Evolutionary conservation across 352 stramenopile genomes (phyloP), one percentile per base, ranked within the genome.

Genomic region (Pythium sp.): DNA sequence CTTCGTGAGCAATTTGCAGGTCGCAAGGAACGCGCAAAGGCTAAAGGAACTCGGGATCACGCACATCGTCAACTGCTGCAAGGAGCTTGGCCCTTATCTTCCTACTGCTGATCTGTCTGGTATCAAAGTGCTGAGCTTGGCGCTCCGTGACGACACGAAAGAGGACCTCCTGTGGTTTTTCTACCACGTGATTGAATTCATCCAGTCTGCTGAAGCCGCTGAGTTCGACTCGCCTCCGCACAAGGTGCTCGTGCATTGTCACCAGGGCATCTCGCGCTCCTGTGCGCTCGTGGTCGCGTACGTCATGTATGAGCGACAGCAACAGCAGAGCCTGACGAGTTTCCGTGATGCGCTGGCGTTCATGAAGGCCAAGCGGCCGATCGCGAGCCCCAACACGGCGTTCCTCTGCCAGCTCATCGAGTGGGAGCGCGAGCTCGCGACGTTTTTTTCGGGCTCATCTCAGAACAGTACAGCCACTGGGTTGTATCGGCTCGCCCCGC

Each of bases 361-460:
- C 28, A 81, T 91, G 12, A 90, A 87, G 60, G 43, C 47, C 14
- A 64, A 78, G 38, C 73, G 83, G 24, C 61, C 78, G 24, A 87
- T 91, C 47, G 82, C 73, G 26, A 90, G 76, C 61, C 83, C 83
- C 11, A 91, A 91, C 60, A 70, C 81, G 8, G 83, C 79, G 2
- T 91, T 91, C 56, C 74, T 89, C 32, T 89, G 81, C 58, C 83
- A 91, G 57, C 73, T 91, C 26, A 74, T 91, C 22, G 81, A 89
- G 57, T 91, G 81, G 79, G 80, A 88, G 43, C 78, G 76, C 54
- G 76, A 82, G 12, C 65, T 86, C 28, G 68, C 32, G 11, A 51
- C 73, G 22, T 55, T 65, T 34, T 20, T 30, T 18, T 1, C 28
- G 6, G 14, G 28, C 24, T 46, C 24, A 7, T 18, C n/a, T 22